Conservation (phyloP, 352 stramenopile species). For the Globisporangium cederbergense region DNA sequence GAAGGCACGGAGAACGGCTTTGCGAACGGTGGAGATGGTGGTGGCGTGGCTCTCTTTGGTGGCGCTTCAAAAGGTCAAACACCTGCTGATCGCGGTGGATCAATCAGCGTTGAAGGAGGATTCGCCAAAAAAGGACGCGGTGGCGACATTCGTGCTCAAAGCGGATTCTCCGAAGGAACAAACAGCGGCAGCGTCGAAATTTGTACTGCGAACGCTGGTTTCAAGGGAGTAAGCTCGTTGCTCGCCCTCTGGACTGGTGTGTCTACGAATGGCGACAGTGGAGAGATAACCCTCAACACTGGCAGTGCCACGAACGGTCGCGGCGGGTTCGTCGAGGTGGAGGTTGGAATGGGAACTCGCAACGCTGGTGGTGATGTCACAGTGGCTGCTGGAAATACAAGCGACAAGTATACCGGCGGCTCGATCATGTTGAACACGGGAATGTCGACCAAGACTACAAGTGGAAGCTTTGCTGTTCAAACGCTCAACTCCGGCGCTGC, state of each 20-base stretch:
- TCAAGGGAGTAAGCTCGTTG: conserved; percentile 48
- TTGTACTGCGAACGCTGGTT: conserved; percentile 49
- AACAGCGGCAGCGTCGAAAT: conserved; percentile 56
- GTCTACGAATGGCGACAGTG: conserved; percentile 54
- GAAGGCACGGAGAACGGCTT: conserved; percentile 62
- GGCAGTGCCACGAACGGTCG: conserved; percentile 50
- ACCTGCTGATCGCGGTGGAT: conserved; percentile 62
- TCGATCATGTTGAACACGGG: conserved; percentile 55
- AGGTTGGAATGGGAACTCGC: conserved; percentile 50
- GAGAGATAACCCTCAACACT: conserved; percentile 54
- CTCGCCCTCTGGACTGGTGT: conserved; percentile 55
- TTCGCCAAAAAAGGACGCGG: conserved; percentile 52
- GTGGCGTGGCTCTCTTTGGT: conserved; percentile 77
- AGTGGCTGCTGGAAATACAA: conserved; percentile 65
- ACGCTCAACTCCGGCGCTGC: conserved; percentile 47
- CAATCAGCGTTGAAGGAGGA: conserved; percentile 69
- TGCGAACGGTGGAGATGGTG: conserved; percentile 83
- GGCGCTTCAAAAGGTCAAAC: conserved; percentile 76
- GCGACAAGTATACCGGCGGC: conserved; percentile 52
- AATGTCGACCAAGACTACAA: conserved; percentile 49
- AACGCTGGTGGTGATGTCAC: conserved; percentile 53
- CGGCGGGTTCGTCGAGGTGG: conserved; percentile 54
- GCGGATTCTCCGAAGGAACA: conserved; percentile 47
- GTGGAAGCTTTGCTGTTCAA: conserved; percentile 51
- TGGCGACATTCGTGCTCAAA: conserved; percentile 43